Conservation (phyloP, 176 grass and related monocot genomes). For the Zea luxurians region DNA sequence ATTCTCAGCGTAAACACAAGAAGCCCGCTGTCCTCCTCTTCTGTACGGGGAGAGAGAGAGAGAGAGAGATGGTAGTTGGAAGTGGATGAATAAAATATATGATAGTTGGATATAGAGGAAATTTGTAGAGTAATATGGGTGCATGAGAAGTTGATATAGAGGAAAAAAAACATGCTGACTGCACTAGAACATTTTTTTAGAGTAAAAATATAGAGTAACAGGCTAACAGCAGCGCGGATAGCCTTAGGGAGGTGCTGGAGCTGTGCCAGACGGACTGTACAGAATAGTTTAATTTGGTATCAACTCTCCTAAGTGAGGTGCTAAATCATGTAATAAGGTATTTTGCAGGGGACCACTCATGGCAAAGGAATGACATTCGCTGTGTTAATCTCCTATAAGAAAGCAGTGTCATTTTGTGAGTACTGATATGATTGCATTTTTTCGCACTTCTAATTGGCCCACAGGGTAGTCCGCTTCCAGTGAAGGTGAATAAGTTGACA, state of each 20-base stretch:
- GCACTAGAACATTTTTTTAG: no score
- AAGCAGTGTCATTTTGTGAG: not conserved
- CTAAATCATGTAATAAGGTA: not conserved
- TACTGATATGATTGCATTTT: constrained; percentile 4
- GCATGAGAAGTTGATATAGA: no score
- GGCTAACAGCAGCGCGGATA: no score
- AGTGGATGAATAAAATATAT: no score
- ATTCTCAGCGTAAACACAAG: no score
- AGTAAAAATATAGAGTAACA: no score
- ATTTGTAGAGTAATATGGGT: no score
- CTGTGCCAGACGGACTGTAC: not conserved
- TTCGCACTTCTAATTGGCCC: constrained; percentile 6
- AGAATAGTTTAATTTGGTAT: not conserved
- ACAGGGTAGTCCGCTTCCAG: constrained; percentile 45
- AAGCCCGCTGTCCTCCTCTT: no score
- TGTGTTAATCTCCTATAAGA: not conserved
- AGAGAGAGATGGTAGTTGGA: no score
- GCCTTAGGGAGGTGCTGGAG: not conserved
- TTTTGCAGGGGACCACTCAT: not conserved
- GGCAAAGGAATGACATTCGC: not conserved
- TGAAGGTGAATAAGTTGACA: constrained; percentile 70
- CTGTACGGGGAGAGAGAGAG: no score
- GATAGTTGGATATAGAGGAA: no score
- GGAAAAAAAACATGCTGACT: no score
- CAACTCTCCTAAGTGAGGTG: not conserved